Evolutionary conservation across 2,329 filamentous ascomycete genomes (phyloP).

Genomic region (Seiridium cupressi): DNA sequence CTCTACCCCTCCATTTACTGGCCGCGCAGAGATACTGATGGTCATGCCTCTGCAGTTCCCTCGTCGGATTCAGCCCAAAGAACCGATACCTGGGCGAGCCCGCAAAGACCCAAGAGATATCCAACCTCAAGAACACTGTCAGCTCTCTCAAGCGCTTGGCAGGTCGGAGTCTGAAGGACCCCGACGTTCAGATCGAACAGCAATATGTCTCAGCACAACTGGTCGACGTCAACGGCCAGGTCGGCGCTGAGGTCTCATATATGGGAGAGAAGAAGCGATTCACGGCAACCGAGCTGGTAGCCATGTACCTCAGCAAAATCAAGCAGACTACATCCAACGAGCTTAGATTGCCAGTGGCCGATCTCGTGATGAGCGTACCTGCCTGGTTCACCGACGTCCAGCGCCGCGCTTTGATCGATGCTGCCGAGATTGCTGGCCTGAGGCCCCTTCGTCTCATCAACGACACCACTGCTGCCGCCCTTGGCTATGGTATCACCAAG

Average conservation of each 20-base stretch:
- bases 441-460: conserved; percentile 95
- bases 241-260: conserved; percentile 91
- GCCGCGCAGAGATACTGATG: conserved; percentile 18
- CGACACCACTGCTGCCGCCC: conserved; percentile 92
- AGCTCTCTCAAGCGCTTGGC: conserved; percentile 87
- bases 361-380: conserved; percentile 91
- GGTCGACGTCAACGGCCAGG: conserved; percentile 88
- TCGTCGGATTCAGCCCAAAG: conserved; percentile 95
- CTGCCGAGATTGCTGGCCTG: conserved; percentile 88
- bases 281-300: conserved; percentile 87
- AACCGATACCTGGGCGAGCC: conserved; percentile 90
- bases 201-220: conserved; percentile 83
- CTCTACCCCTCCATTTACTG: not conserved
- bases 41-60: conserved; percentile 55
- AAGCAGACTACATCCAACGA: conserved; percentile 84
- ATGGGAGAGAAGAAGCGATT: conserved; percentile 94
- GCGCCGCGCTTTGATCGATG: conserved; percentile 84
- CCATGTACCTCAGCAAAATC: conserved; percentile 95
- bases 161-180: conserved; percentile 82
- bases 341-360: conserved; percentile 85
- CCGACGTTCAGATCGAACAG: conserved; percentile 91
- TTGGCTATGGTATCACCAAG: conserved; percentile 98
- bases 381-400: conserved; percentile 97
- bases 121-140: conserved; percentile 99
- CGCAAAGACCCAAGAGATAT: conserved; percentile 98